Evolutionary conservation across 805 yeast species (phyloP).

Genomic region (Candida verbasci): DNA sequence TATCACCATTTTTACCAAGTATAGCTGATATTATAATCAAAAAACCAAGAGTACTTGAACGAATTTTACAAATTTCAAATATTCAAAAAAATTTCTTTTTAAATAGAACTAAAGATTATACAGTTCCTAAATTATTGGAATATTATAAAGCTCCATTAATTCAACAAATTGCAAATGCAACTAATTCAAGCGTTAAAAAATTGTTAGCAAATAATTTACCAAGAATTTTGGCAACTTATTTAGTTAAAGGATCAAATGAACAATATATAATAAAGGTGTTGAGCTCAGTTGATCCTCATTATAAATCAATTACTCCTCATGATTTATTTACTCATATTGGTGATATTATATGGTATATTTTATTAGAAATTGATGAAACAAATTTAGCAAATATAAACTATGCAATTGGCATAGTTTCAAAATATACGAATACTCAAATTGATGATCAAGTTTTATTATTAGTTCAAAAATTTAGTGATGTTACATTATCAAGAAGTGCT

Average conservation of each 20-base stretch:
- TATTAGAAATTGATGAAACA: constrained; percentile 25
- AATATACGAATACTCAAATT: constrained; percentile 15
- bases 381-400: constrained; percentile 21
- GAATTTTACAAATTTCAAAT: constrained; percentile 62
- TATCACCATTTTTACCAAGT: constrained; percentile 75
- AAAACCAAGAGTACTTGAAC: constrained; percentile 51
- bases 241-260: constrained; percentile 49
- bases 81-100: constrained; percentile 60
- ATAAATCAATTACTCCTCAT: constrained; percentile 25
- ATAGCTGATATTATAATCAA: constrained; percentile 62
- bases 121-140: constrained; percentile 72
- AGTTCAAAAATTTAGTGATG: constrained; percentile 74
- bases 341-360: constrained; percentile 34
- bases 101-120: constrained; percentile 63
- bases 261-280: constrained; percentile 49
- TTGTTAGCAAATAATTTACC: constrained; percentile 48
- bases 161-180: constrained; percentile 54
- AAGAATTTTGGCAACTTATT: constrained; percentile 52
- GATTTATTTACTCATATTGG: constrained; percentile 36
- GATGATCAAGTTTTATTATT: constrained; percentile 63
- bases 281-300: constrained; percentile 48
- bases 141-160: constrained; percentile 54
- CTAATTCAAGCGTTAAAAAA: constrained; percentile 41
- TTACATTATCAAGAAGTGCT: constrained; percentile 66
- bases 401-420: constrained; percentile 39